Evolutionary conservation across 768 basidiomycete species (phyloP), one percentile per base, ranked within the genome.

Genomic region (Tylopilus subfusipes): DNA sequence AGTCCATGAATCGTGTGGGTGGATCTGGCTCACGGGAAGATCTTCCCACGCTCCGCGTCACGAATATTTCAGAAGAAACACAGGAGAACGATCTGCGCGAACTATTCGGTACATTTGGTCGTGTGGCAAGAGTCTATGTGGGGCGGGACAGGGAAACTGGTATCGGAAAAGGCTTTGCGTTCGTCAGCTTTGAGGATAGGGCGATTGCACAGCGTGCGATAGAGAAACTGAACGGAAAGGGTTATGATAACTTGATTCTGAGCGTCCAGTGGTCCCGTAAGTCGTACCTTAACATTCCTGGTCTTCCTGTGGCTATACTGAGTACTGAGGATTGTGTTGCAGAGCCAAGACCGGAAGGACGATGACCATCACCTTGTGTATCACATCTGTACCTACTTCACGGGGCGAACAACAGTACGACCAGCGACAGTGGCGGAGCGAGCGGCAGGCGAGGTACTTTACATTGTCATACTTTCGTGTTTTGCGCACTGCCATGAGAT

Each of bases 101-200:
- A 21, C 78, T 99, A 34, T 98, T 99, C 69, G 83, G 85, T 48
- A 70, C 75, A 19, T 97, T 98, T 71, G 93, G 93, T 0, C 79
- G 88, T 16, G 87, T 95, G 33, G 86, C 84, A 31, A 76, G 97
- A 50, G 93, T 98, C 48, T 98, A 94, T 71, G 90, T 99, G 44
- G 97, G 96, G 24, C 80, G 90, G 42, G 97, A 99, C 69, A 80
- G 93, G 50, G 95, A 97, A 64, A 98, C 96, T 10, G 92, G 95
- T 43, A 81, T 88, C 21, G 94, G 94, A 53, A 97, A 96, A 72
- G 96, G 96, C 46, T 97, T 96, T 69, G 96, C 95, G 16, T 98
- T 98, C 63, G 95, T 99, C 52, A 92, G 88, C 69, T 99, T 97
- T 65, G 96, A 98, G 67, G 86, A 87, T 16, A 78, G 79, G 66